phyloP scores from a whole-genome alignment of 352 stramenopile genomes.

The Pelagophyceae sp. region DNA sequence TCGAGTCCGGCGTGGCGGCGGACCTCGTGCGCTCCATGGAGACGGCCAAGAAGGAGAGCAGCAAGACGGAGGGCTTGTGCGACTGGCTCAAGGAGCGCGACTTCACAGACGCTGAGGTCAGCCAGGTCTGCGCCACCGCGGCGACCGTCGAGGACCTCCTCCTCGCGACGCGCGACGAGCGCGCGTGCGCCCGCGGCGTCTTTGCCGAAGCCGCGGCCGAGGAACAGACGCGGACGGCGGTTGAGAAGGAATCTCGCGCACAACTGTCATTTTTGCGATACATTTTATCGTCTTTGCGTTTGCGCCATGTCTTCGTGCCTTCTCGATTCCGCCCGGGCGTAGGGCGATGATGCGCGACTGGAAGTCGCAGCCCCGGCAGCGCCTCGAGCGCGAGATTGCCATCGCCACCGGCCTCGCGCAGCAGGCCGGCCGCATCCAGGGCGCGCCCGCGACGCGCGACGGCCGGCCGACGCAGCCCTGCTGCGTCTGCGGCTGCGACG shows the following conservation, averaged over 20 bases:
- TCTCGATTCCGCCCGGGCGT: too few species aligned
- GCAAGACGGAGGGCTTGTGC: background rate
- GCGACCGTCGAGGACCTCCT: background rate
- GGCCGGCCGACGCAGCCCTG: background rate
- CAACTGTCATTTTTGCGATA: too few species aligned
- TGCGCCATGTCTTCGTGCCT: too few species aligned
- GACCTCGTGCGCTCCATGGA: background rate
- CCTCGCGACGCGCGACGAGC: background rate
- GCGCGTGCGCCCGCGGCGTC: background rate
- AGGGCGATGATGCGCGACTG: background rate
- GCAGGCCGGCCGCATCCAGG: too few species aligned
- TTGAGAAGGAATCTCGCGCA: too few species aligned
- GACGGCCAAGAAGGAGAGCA: background rate
- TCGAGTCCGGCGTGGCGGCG: slow-evolving; percentile 1
- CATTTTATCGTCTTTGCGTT: too few species aligned
- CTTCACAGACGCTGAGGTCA: background rate
- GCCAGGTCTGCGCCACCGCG: background rate
- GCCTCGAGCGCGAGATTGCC: background rate
- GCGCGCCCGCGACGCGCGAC: background rate
- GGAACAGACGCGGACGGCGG: too few species aligned
- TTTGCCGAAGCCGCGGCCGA: too few species aligned
- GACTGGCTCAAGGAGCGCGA: background rate
- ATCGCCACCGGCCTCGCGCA: background rate
- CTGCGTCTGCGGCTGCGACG: background rate
- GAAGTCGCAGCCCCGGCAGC: background rate